phyloP scores from a whole-genome alignment of 345 rosid species.

The Odontarrhena argentea region DNA sequence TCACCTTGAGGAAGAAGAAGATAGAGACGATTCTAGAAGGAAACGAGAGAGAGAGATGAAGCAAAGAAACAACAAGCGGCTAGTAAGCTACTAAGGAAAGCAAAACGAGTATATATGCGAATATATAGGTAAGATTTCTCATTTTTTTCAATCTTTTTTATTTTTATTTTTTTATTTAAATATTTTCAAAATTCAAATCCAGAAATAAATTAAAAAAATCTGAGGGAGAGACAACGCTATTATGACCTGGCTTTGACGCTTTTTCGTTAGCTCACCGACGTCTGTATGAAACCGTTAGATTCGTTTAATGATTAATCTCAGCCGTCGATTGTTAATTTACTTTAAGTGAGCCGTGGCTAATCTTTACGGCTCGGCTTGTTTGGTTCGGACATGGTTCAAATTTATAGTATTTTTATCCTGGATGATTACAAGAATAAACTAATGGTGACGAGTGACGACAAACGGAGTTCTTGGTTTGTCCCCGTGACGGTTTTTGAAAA shows the following conservation, averaged over 20 bases:
- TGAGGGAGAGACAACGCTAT: slow-evolving; percentile 20
- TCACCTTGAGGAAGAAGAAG: slow-evolving; percentile 29
- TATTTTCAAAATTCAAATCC: not conserved
- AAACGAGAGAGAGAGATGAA: slow-evolving; percentile 18
- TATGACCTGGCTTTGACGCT: slow-evolving; percentile 30
- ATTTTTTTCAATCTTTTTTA: slow-evolving; percentile 24
- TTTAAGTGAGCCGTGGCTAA: slow-evolving; percentile 26
- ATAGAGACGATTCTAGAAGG: slow-evolving; percentile 35
- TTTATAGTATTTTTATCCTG: slow-evolving; percentile 16
- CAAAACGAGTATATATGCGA: slow-evolving; percentile 29
- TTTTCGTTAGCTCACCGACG: slow-evolving; percentile 34
- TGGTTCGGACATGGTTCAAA: slow-evolving; percentile 42
- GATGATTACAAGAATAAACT: slow-evolving; percentile 14
- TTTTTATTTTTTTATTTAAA: not conserved
- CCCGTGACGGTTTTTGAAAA: too few species aligned
- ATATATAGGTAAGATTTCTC: slow-evolving; percentile 39
- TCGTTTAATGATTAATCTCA: not conserved
- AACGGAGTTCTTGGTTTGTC: not conserved
- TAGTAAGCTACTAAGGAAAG: slow-evolving; percentile 30
- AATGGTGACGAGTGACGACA: slow-evolving; percentile 1
- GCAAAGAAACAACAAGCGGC: slow-evolving; percentile 35
- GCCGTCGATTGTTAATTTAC: slow-evolving; percentile 19
- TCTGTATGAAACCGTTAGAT: slow-evolving; percentile 20
- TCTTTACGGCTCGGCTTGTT: slow-evolving; percentile 24
- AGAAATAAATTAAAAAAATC: slow-evolving; percentile 2